These are phyloP conservation scores for Guyanaporus albipodus DNA, from an alignment of 768 basidiomycete species.

Conservation along the genomic window DNA sequence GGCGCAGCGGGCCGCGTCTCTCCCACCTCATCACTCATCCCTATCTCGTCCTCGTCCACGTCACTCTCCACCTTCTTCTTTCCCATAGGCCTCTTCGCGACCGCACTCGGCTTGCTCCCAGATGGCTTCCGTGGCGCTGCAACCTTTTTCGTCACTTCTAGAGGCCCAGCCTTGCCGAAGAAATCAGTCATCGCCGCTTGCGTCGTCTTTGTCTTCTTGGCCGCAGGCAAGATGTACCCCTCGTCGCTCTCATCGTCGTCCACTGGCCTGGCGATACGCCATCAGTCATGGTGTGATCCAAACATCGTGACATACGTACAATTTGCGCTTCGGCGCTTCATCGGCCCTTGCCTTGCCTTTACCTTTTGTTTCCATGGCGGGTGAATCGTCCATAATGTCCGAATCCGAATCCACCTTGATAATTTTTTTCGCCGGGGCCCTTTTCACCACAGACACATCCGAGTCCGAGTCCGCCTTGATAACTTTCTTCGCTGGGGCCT, in stretches of 20 bases:
- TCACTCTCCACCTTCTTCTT: slow-evolving; percentile 40
- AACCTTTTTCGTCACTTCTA: slow-evolving; percentile 38
- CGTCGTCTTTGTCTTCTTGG: slow-evolving; percentile 48
- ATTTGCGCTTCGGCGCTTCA: slow-evolving; percentile 59
- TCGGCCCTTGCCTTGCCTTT: slow-evolving; percentile 44
- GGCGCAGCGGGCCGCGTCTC: slow-evolving; percentile 41
- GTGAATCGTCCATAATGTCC: slow-evolving; percentile 32
- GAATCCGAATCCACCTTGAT: slow-evolving; percentile 36
- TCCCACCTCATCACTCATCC: slow-evolving; percentile 41
- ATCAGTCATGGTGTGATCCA: slow-evolving; percentile 11
- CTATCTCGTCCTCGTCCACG: slow-evolving; percentile 39
- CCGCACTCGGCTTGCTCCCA: slow-evolving; percentile 55
- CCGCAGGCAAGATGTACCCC: slow-evolving; percentile 39
- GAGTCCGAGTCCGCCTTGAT: slow-evolving; percentile 36
- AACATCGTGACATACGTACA: slow-evolving; percentile 38
- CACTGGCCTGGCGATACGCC: slow-evolving; percentile 25
- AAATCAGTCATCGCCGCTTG: slow-evolving; percentile 55
- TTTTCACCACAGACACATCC: slow-evolving; percentile 30
- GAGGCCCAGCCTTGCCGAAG: slow-evolving; percentile 45
- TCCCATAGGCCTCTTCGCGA: slow-evolving; percentile 46
- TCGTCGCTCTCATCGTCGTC: slow-evolving; percentile 40
- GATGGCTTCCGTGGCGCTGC: slow-evolving; percentile 50
- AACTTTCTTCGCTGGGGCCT: slow-evolving; percentile 18
- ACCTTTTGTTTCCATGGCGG: slow-evolving; percentile 30
- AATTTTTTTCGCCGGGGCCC: slow-evolving; percentile 17